These are phyloP conservation scores for Wallacemonas rigidus DNA, from an alignment of 208 protist species.

Conservation along the genomic window DNA sequence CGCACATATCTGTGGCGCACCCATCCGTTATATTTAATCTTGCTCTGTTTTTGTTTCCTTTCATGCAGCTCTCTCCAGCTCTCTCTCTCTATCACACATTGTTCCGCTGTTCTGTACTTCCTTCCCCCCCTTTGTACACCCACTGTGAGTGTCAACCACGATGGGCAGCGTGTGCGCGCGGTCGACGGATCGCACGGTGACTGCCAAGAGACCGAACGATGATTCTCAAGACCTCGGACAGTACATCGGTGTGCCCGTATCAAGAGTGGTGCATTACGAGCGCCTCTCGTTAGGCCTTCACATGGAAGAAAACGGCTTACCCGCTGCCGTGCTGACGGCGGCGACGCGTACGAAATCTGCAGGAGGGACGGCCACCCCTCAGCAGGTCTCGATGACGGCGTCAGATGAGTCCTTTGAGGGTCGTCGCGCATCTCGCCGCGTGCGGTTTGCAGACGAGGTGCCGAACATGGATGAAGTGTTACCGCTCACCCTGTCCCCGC, in stretches of 20 bases:
- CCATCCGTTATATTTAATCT: not conserved
- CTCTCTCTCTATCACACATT: too few species aligned
- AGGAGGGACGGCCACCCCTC: too few species aligned
- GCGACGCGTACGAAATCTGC: not conserved
- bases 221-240: not conserved
- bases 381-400: not conserved
- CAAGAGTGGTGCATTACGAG: not conserved
- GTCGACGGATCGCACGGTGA: not conserved
- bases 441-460: conserved; percentile 5
- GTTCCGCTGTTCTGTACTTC: too few species aligned
- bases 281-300: not conserved
- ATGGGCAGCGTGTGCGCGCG: not conserved
- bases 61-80: not conserved
- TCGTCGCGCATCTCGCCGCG: not conserved
- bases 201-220: not conserved
- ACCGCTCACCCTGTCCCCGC: conserved; percentile 1
- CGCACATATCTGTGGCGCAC: too few species aligned
- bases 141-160: too few species aligned
- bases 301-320: not conserved
- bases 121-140: too few species aligned
- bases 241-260: conserved; percentile 3
- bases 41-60: conserved; percentile 14
- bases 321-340: not conserved
- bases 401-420: not conserved
- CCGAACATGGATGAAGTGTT: conserved; percentile 4